Percentiles rank a stretch among this genome's conserved stretches.
Evolutionary conservation across 1,139 yeast genomes (phyloP).

Genomic region (Blastobotrys illinoisensis): DNA sequence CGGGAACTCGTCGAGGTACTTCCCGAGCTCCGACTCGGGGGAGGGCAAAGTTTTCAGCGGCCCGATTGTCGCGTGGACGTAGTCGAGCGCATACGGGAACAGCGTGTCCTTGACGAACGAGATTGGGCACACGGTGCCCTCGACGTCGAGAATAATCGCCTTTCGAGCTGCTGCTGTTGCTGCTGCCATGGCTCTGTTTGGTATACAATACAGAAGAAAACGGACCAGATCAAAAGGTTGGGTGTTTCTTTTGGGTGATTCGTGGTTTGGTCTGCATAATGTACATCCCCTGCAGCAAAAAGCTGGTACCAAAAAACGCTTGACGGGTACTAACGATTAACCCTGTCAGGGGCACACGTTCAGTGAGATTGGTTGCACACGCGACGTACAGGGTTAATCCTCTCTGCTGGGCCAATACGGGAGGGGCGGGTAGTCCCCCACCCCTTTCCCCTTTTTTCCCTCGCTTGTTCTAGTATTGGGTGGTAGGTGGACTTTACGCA

Average conservation of each 20-base stretch:
- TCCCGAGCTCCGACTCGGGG: conserved; percentile 6
- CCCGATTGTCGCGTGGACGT: conserved; percentile 20
- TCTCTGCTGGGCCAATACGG: too few relatives aligned
- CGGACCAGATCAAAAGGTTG: not conserved
- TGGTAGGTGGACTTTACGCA: not conserved
- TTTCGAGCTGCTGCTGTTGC: conserved; percentile 3
- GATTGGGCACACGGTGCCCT: conserved; percentile 90
- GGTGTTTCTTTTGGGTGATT: not conserved
- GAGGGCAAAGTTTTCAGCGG: conserved; percentile 20
- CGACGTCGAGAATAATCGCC: conserved; percentile 62
- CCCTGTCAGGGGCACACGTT: not conserved
- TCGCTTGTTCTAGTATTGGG: not conserved
- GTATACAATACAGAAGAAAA: too few relatives aligned
- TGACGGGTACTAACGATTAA: not conserved
- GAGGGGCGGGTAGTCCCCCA: too few relatives aligned
- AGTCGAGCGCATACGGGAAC: conserved; percentile 38
- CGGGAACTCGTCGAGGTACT: conserved; percentile 45
- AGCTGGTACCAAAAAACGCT: not conserved
- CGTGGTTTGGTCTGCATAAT: not conserved
- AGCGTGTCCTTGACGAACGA: conserved; percentile 74
- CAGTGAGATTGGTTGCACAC: not conserved
- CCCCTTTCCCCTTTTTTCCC: not conserved
- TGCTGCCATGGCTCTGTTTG: not conserved
- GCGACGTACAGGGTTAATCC: not conserved
- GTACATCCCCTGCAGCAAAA: not conserved